phyloP scores from a whole-genome alignment of 768 basidiomycete genomes.

The Chlorophyllum brunneum region DNA sequence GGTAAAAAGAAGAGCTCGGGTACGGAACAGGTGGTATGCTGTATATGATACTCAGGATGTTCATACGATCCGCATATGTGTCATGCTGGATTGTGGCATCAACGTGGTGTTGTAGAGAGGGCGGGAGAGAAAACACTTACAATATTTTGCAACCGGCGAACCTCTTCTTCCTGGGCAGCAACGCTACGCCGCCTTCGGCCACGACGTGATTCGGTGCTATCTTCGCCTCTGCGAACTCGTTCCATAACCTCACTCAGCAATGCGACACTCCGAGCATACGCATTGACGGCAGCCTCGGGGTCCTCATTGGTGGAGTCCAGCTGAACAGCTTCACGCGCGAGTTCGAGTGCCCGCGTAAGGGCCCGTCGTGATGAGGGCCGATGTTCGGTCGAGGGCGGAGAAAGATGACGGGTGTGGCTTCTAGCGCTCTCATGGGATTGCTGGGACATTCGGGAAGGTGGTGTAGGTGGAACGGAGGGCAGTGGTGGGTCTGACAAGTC shows the following conservation, averaged over 20 bases:
- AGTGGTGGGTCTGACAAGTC: constrained; percentile 55
- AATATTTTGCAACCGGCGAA: constrained; percentile 80
- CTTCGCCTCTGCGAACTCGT: constrained; percentile 81
- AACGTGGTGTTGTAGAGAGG: constrained; percentile 12
- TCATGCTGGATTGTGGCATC: constrained; percentile 60
- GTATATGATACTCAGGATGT: constrained; percentile 86
- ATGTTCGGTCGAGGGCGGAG: constrained; percentile 29
- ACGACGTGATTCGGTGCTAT: constrained; percentile 63
- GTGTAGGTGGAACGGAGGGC: constrained; percentile 46
- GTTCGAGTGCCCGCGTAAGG: constrained; percentile 78
- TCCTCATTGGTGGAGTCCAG: constrained; percentile 87
- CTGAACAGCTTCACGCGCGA: constrained; percentile 86
- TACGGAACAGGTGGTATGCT: constrained; percentile 77
- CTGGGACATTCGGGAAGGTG: constrained; percentile 25
- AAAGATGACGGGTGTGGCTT: constrained; percentile 20
- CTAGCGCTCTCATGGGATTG: constrained; percentile 22
- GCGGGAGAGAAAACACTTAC: constrained; percentile 42
- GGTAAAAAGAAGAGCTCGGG: constrained; percentile 51
- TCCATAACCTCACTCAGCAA: constrained; percentile 92
- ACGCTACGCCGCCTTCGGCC: constrained; percentile 68
- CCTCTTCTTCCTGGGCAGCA: constrained; percentile 90
- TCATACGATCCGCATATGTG: constrained; percentile 93
- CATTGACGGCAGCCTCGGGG: constrained; percentile 83
- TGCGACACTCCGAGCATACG: constrained; percentile 83
- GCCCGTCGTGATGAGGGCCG: constrained; percentile 81